Evolutionary conservation across 2,329 filamentous ascomycete genomes (phyloP), one percentile per base, ranked within the genome.

Genomic region (Paramyrothecium roridum): DNA sequence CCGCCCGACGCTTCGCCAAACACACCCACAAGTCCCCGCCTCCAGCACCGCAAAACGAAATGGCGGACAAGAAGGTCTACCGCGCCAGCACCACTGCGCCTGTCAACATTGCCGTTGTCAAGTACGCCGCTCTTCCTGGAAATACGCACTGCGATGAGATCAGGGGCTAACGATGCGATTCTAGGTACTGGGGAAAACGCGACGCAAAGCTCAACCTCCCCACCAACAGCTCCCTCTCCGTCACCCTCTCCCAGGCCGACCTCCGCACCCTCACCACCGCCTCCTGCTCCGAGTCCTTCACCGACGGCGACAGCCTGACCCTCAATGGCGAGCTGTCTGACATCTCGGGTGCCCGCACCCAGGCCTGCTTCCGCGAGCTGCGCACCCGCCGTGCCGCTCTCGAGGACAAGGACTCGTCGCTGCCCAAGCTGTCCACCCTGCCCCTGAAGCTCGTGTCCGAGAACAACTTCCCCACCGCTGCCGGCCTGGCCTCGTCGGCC

Each of bases 391-490:
- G 95, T 59, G 81, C 85, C 52, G 79, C 84, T 22, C 80, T 98
- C 66, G 95, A 99, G 74, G 78, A 80, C 37, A 74, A 81, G 58
- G 80, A 96, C 70, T 65, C 86, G 0, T 86, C 85, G 21, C 82
- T 96, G n/a, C 91, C 93, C 47, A 91, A 90, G 73, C 85, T 99
- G 55, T 90, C 91, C 12, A 70, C 80, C 52, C 80, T 89, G 66
- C 86, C 90, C 34, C 85, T 99, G 58, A 89, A 88, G 65, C 88
- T 99, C 62, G 92, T 97, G 55, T 95, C 90, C 55, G 90, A 95
- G 78, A 99, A 99, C 83, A 99, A 99, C 82, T 99, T 99, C 82
- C 95, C 95, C 60, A 99, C 95, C 2, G 95, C 95, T 23, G 95
- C 95, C 4, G 95, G 95, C 8, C 86, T 99, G 17, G 87, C 87